Evolutionary conservation across 345 rosid genomes (phyloP), one percentile per base, ranked within the genome.

Genomic region (Aegle marmelos): DNA sequence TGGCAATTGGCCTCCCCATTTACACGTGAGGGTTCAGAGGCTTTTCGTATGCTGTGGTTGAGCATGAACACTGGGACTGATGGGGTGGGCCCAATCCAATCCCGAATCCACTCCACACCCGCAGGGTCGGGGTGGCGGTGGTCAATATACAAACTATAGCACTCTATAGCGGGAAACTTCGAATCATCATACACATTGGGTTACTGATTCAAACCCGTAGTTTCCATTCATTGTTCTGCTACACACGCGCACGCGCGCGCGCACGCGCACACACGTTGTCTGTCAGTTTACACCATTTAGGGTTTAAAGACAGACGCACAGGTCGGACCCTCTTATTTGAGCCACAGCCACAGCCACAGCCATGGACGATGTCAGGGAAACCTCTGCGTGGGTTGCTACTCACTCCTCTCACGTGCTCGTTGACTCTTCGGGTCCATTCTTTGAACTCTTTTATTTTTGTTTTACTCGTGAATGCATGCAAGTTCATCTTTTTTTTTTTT

Each of bases 341-440:
- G 50, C 50, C 50, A 3, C 50, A 36, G 37, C 37, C 37, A 34
- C 37, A 34, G 37, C 37, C 11, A 53, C 25, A 14, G 76, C 82
- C 75, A 89, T 89, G 96, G 89, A 92, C 10, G 91, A 89, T 79
- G 97, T 91, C 67, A 89, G 89, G 82, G 78, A 85, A 36, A 86
- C 68, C 85, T 82, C 91, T 37, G 91, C 89, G 71, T 93, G 94
- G 91, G 91, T 91, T 27, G 92, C 93, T 37, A 74, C 60, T 70
- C 82, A 78, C 74, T 85, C 96, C 61, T 84, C 92, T 79, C 98
- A 91, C 66, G 89, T 91, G 57, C 30, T 81, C 63, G 85, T 86
- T 48, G 90, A 89, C 75, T 80, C 87, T 21, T 71, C 87, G 78
- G 93, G 92, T 89, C 10, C 50, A 13, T 37, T n/a, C n/a, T 16